Conservation (phyloP, 495 filamentous ascomycete genomes). For the Trichoderma gamsii region DNA sequence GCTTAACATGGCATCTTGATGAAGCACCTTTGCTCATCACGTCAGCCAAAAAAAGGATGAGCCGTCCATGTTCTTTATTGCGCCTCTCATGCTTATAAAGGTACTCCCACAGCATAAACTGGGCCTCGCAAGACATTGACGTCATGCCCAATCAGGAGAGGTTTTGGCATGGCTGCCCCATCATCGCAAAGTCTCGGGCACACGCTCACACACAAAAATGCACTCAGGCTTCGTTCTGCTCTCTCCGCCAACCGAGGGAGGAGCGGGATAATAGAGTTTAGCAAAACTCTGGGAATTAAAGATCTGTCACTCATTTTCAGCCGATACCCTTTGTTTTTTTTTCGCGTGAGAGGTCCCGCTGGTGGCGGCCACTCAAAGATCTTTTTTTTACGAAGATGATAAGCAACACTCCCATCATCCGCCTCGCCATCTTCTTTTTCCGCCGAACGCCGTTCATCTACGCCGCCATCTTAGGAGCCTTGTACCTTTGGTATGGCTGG, state of each 20-base stretch:
- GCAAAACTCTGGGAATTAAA: background rate
- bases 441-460: constrained; percentile 11
- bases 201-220: background rate
- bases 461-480: background rate
- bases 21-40: too few species aligned
- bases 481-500: constrained; percentile 2
- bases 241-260: background rate
- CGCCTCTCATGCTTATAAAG: background rate
- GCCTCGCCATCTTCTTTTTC: constrained; percentile 1
- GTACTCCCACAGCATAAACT: background rate
- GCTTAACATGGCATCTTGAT: too few species aligned
- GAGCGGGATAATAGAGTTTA: background rate
- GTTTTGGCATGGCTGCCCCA: background rate
- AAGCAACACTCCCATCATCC: background rate
- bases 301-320: background rate
- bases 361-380: background rate
- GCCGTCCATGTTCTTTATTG: background rate
- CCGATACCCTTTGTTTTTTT: background rate
- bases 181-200: background rate
- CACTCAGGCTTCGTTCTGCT: background rate
- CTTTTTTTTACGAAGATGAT: background rate
- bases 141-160: constrained; percentile 3
- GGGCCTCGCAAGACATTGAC: background rate
- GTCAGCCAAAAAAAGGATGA: too few species aligned
- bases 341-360: background rate